A percentile compares a stretch with the other conserved stretches of the same genome.
Evolutionary conservation across 139 green algal species (phyloP).

Genomic region (Ettlia oleoabundans): DNA sequence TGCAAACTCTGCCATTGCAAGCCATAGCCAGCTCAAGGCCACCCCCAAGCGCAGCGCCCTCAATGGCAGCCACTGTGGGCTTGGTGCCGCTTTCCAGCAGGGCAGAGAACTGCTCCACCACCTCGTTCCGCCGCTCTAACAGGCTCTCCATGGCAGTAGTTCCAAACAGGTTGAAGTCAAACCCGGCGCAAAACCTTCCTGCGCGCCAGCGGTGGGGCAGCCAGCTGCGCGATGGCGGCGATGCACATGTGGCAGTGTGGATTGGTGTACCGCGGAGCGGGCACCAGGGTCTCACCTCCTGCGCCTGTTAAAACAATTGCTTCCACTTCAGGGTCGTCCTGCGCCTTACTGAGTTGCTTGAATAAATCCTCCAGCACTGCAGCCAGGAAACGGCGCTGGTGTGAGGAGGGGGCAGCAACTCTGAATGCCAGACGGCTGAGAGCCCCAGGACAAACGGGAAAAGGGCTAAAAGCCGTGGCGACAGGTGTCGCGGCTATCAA

Average conservation of each 20-base stretch:
- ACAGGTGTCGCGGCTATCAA: no score
- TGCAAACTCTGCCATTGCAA: constrained; percentile 75
- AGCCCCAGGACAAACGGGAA: no score
- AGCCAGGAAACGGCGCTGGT: background rate
- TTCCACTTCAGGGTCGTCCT: constrained; percentile 71
- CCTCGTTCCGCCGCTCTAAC: background rate
- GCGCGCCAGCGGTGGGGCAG: no score
- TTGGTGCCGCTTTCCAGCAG: constrained; percentile 83
- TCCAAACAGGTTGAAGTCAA: constrained; percentile 85
- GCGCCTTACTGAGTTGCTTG: constrained; percentile 67
- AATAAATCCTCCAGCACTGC: constrained; percentile 84
- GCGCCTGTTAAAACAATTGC: constrained; percentile 89
- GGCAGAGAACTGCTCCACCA: constrained; percentile 23
- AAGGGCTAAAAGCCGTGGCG: no score
- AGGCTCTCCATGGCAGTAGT: constrained; percentile 42
- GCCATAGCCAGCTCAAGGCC: constrained; percentile 93
- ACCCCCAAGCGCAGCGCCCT: constrained; percentile 85
- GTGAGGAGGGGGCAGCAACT: background rate
- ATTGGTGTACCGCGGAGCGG: background rate
- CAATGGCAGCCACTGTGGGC: constrained; percentile 87
- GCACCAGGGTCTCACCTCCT: background rate
- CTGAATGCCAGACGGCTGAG: no score
- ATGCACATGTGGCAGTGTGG: background rate
- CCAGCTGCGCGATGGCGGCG: no score
- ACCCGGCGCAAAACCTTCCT: constrained; percentile 88